phyloP scores from a whole-genome alignment of 164 flowering plant species.

The Houttuynia cordata region DNA sequence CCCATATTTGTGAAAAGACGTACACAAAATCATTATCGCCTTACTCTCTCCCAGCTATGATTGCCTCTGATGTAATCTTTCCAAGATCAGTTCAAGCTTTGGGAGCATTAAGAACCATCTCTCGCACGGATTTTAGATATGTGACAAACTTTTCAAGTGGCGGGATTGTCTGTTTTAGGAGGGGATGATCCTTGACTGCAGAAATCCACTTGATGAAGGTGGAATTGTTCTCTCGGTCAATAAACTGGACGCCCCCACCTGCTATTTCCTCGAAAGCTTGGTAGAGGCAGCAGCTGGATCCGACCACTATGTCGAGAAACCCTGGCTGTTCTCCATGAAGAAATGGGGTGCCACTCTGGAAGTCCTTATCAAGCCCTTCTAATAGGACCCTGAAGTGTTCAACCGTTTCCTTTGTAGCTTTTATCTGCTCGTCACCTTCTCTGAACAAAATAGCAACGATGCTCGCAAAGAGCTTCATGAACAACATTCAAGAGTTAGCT shows the following conservation, averaged over 20 bases:
- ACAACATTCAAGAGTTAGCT: neutral
- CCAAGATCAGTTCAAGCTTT: neutral
- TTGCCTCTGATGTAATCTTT: too few species aligned
- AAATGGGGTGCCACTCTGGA: slow-evolving; percentile 2
- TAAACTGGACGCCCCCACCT: neutral
- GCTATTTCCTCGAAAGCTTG: slow-evolving; percentile 1
- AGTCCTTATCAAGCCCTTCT: slow-evolving; percentile 12
- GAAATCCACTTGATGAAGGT: neutral
- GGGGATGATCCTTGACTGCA: neutral
- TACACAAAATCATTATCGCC: too few species aligned
- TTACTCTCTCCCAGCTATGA: too few species aligned
- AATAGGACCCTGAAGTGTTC: slow-evolving; percentile 17
- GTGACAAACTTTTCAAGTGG: neutral
- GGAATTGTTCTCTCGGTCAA: slow-evolving; percentile 1
- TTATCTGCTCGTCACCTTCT: slow-evolving; percentile 16
- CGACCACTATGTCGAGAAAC: slow-evolving; percentile 4
- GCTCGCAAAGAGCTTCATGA: neutral
- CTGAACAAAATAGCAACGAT: too few species aligned
- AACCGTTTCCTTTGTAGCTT: slow-evolving; percentile 11
- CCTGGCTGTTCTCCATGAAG: slow-evolving; percentile 1
- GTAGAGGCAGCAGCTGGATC: neutral
- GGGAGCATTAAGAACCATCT: neutral
- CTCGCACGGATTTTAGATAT: neutral
- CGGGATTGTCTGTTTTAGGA: slow-evolving; percentile 5
- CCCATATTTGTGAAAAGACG: too few species aligned